Conservation (phyloP, 495 filamentous ascomycete species). For the Penicillium soppii region DNA sequence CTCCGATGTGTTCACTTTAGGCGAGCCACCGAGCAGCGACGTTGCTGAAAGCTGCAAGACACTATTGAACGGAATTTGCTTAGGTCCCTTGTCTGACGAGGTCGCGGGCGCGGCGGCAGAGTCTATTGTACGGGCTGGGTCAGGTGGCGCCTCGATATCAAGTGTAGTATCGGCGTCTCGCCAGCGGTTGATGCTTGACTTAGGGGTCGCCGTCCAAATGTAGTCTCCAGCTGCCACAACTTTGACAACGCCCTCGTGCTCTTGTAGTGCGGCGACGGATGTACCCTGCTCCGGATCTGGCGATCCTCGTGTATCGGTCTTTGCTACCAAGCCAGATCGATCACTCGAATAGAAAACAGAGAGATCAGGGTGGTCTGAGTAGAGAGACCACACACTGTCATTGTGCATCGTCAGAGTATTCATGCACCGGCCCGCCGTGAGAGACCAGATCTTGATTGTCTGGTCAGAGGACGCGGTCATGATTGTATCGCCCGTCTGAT, state of each 20-base stretch:
- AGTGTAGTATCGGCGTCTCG: constrained; percentile 75
- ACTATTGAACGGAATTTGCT: constrained; percentile 72
- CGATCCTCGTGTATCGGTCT: constrained; percentile 80
- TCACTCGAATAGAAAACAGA: constrained; percentile 93
- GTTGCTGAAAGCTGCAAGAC: constrained; percentile 81
- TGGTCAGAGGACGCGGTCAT: constrained; percentile 95
- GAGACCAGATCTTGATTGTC: constrained; percentile 96
- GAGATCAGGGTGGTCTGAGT: constrained; percentile 80
- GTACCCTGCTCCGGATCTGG: constrained; percentile 86
- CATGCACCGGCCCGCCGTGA: constrained; percentile 92
- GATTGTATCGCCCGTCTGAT: constrained; percentile 81
- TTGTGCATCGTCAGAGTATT: constrained; percentile 98
- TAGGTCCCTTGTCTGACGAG: constrained; percentile 31
- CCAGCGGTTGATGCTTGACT: constrained; percentile 96
- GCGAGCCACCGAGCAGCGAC: constrained; percentile 59
- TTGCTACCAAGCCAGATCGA: constrained; percentile 85
- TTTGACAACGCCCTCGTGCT: constrained; percentile 86
- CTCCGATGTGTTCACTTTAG: constrained; percentile 54
- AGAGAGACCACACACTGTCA: constrained; percentile 95
- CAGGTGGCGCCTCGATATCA: constrained; percentile 54
- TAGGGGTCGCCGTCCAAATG: constrained; percentile 92
- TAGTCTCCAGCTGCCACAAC: constrained; percentile 75
- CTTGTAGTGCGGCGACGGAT: constrained; percentile 83
- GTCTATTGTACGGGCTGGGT: constrained; percentile 49
- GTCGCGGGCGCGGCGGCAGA: constrained; percentile 13